These are phyloP conservation scores for Daldinia bambusicola DNA, from an alignment of 495 filamentous ascomycete genomes.

Conservation along the genomic window DNA sequence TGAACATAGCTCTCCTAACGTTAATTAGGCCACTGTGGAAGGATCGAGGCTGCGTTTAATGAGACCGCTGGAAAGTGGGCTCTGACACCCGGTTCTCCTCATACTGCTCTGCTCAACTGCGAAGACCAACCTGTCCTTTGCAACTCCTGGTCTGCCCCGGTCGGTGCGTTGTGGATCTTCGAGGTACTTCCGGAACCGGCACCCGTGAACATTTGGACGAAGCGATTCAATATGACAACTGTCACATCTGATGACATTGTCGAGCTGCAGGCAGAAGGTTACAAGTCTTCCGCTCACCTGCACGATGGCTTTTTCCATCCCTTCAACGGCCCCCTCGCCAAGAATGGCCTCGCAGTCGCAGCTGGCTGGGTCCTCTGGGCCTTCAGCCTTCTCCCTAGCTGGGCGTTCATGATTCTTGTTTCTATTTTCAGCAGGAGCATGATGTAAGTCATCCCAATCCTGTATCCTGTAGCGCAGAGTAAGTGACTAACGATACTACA, in stretches of 20 bases:
- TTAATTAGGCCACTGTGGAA: slow-evolving; percentile 57
- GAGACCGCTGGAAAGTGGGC: slow-evolving; percentile 76
- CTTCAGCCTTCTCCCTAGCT: slow-evolving; percentile 66
- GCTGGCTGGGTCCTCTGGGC: slow-evolving; percentile 80
- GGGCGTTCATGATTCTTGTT: slow-evolving; percentile 80
- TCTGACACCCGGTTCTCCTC: slow-evolving; percentile 70
- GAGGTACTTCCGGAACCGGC: slow-evolving; percentile 64
- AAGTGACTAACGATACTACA: slow-evolving; percentile 18
- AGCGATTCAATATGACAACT: slow-evolving; percentile 72
- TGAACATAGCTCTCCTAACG: slow-evolving; percentile 14
- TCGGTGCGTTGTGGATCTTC: slow-evolving; percentile 78
- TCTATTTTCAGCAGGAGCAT: slow-evolving; percentile 82
- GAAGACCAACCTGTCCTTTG: slow-evolving; percentile 83
- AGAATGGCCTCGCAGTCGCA: slow-evolving; percentile 70
- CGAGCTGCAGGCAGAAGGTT: slow-evolving; percentile 71
- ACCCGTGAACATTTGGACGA: slow-evolving; percentile 70
- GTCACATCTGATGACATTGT: slow-evolving; percentile 70
- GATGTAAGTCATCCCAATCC: slow-evolving; percentile 74
- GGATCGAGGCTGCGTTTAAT: slow-evolving; percentile 61
- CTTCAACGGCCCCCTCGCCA: slow-evolving; percentile 75
- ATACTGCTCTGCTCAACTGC: slow-evolving; percentile 80
- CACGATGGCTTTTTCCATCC: slow-evolving; percentile 85
- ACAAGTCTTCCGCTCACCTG: slow-evolving; percentile 60
- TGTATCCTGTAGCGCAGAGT: not conserved
- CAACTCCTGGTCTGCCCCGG: slow-evolving; percentile 78